Conservation (phyloP, 495 filamentous ascomycete genomes). For the Daldinia concentrica region DNA sequence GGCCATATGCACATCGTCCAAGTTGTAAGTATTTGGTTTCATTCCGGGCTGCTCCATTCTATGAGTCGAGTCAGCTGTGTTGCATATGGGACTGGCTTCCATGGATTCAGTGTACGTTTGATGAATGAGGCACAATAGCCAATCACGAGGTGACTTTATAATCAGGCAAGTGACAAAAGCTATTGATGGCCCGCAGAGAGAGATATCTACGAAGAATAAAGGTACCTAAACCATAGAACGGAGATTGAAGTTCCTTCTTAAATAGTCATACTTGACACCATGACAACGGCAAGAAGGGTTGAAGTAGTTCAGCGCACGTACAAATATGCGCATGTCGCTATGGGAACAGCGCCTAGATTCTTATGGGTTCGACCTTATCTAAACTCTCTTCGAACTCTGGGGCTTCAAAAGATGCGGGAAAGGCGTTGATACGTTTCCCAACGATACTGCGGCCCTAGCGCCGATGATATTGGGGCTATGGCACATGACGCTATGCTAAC, state of each 20-base stretch:
- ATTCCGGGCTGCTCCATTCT: background rate
- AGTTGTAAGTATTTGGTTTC: conserved; percentile 2
- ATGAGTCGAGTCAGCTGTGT: background rate
- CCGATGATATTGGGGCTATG: no score
- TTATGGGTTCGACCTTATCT: background rate
- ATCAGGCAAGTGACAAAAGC: background rate
- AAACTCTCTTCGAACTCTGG: background rate
- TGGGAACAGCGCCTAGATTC: background rate
- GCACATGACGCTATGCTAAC: no score
- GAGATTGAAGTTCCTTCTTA: background rate
- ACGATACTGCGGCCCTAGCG: no score
- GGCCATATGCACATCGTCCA: conserved; percentile 16
- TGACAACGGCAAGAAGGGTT: background rate
- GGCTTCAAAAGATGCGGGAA: background rate
- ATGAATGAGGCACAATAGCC: background rate
- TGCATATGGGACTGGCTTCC: background rate
- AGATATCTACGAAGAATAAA: background rate
- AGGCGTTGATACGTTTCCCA: background rate
- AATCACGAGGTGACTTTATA: background rate
- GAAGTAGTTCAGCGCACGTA: background rate
- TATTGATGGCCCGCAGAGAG: background rate
- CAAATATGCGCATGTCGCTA: background rate
- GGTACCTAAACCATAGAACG: background rate
- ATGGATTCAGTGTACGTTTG: background rate
- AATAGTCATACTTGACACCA: background rate